phyloP scores from a whole-genome alignment of 306 rosid genomes.

The Dicorynia guianensis region DNA sequence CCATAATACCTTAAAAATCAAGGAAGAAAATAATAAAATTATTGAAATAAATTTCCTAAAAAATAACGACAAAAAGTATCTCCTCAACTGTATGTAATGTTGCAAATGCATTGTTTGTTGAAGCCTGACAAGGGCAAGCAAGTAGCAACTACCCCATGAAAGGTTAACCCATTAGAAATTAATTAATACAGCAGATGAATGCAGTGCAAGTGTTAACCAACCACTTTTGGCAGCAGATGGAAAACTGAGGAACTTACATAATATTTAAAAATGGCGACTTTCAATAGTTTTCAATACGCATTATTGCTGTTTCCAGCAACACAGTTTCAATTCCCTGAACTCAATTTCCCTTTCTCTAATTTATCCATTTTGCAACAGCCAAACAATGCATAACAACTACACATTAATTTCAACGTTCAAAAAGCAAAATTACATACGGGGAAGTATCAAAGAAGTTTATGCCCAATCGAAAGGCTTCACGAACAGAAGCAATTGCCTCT shows the following conservation, averaged over 20 bases:
- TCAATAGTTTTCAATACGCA: background rate
- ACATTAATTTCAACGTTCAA: background rate
- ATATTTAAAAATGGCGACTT: background rate
- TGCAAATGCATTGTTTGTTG: background rate
- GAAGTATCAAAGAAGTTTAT: constrained; percentile 96
- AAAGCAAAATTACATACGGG: constrained; percentile 56
- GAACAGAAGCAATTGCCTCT: constrained; percentile 75
- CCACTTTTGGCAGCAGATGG: background rate
- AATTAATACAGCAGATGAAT: background rate
- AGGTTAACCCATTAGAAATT: background rate
- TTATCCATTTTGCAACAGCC: background rate
- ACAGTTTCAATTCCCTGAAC: background rate
- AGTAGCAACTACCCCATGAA: background rate
- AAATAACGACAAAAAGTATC: background rate
- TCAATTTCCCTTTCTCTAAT: background rate
- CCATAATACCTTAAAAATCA: constrained; percentile 70
- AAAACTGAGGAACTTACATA: background rate
- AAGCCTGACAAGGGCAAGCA: background rate
- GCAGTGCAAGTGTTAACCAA: background rate
- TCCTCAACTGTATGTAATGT: background rate
- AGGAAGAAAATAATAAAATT: background rate
- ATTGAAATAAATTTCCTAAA: background rate
- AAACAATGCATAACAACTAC: constrained; percentile 6
- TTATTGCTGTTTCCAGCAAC: background rate
- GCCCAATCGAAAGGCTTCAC: constrained; percentile 76